These are phyloP conservation scores for Pogostemon cablin DNA, from an alignment of 257 asterid genomes.

Conservation along the genomic window DNA sequence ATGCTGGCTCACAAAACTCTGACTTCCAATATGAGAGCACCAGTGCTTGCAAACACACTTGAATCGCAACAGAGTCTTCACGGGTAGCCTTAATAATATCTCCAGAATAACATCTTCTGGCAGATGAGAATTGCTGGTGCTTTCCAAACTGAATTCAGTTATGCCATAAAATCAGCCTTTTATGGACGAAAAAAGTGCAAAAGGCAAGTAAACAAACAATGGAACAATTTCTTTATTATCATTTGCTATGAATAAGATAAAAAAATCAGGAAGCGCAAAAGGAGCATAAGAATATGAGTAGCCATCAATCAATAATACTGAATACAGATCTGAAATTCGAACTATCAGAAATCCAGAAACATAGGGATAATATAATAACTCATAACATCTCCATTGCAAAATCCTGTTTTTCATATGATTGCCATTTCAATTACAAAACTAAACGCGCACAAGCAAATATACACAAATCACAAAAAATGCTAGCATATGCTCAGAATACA, in stretches of 20 bases:
- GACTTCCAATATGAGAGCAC: slow-evolving; percentile 40
- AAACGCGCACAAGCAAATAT: not conserved
- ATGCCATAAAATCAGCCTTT: not conserved
- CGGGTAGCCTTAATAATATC: slow-evolving; percentile 42
- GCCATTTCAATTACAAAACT: not conserved
- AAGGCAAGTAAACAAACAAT: not conserved
- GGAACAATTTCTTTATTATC: too few relatives aligned
- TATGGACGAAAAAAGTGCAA: not conserved
- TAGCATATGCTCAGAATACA: too few relatives aligned
- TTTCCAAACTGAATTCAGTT: slow-evolving; percentile 6
- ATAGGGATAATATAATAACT: not conserved
- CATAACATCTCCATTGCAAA: not conserved
- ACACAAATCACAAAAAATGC: not conserved
- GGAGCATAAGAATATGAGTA: not conserved
- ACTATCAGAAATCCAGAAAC: not conserved
- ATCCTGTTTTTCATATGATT: slow-evolving; percentile 14
- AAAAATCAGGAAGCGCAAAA: not conserved
- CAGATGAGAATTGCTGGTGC: slow-evolving; percentile 24
- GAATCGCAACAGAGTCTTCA: slow-evolving; percentile 42
- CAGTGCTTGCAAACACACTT: slow-evolving; percentile 53
- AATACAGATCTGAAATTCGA: not conserved
- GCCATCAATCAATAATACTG: not conserved
- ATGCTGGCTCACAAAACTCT: slow-evolving; percentile 40
- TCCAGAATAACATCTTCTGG: slow-evolving; percentile 44
- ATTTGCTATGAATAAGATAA: not conserved